These are phyloP conservation scores for Leccinum colubrinum DNA, from an alignment of 1,284 basidiomycete species.

Conservation along the genomic window DNA sequence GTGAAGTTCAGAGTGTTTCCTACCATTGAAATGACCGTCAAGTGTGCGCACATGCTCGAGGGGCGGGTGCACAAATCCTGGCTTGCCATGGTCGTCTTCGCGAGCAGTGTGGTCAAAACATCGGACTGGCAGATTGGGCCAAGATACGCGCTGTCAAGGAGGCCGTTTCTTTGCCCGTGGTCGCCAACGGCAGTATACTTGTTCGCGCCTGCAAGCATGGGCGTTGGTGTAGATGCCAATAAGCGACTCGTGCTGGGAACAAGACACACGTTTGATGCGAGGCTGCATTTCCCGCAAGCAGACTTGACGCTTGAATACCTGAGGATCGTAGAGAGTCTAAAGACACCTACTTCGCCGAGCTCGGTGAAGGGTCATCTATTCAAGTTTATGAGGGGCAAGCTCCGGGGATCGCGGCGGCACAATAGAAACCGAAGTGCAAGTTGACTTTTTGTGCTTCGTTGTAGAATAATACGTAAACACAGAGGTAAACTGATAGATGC, in stretches of 20 bases:
- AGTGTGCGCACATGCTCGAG: conserved; percentile 95
- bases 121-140: conserved; percentile 81
- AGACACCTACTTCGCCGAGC: conserved; percentile 71
- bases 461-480: too few relatives aligned
- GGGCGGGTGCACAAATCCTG: conserved; percentile 93
- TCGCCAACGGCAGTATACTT: conserved; percentile 98
- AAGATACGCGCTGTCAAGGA: conserved; percentile 86
- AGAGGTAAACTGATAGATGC: too few relatives aligned
- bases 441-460: too few relatives aligned
- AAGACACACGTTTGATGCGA: conserved; percentile 30
- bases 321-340: conserved; percentile 69
- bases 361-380: conserved; percentile 93
- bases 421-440: too few relatives aligned
- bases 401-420: too few relatives aligned
- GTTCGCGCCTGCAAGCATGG: conserved; percentile 42
- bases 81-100: conserved; percentile 91
- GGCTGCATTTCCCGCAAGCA: conserved; percentile 59
- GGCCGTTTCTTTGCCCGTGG: conserved; percentile 88
- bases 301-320: conserved; percentile 86
- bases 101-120: conserved; percentile 87
- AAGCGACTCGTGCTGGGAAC: neutral
- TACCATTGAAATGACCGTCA: conserved; percentile 82
- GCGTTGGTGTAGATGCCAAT: neutral
- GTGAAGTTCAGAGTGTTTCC: conserved; percentile 96
- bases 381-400: conserved; percentile 41